A percentile compares a stretch with the other conserved stretches of the same genome.
These are phyloP conservation scores for Kurtzmaniella quercitrusa DNA, from an alignment of 1,139 yeast species.

Conservation along the genomic window DNA sequence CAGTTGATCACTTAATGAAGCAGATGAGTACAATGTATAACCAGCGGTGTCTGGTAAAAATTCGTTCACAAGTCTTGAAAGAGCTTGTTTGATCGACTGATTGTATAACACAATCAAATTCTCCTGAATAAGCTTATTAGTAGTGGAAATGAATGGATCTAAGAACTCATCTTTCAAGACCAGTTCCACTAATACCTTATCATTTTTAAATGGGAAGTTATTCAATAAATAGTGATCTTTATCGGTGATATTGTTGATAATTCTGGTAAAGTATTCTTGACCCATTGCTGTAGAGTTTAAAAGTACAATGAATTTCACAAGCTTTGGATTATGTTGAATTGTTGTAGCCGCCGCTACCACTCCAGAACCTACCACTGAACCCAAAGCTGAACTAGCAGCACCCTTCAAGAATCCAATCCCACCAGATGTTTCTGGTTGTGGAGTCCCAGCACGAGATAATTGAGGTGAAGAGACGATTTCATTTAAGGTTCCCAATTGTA, in stretches of 20 bases:
- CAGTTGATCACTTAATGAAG: constrained; percentile 26
- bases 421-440: constrained; percentile 24
- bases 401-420: constrained; percentile 42
- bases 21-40: constrained; percentile 29
- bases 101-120: constrained; percentile 54
- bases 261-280: constrained; percentile 48
- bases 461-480: constrained; percentile 13
- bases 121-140: constrained; percentile 49
- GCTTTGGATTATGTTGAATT: constrained; percentile 24
- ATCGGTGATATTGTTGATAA: constrained; percentile 35
- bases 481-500: constrained; percentile 23
- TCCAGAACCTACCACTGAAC: constrained; percentile 39
- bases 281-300: constrained; percentile 61
- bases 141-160: constrained; percentile 34
- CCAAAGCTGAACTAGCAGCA: constrained; percentile 39
- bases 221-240: constrained; percentile 26
- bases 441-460: constrained; percentile 20
- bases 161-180: constrained; percentile 35
- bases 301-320: constrained; percentile 49
- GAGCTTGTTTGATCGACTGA: constrained; percentile 50
- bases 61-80: constrained; percentile 46
- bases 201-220: constrained; percentile 55
- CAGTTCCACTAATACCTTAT: constrained; percentile 37
- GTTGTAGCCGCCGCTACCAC: constrained; percentile 17
- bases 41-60: constrained; percentile 49